A percentile compares a stretch with the other conserved stretches of the same genome.
Evolutionary conservation across 108 stramenopile genomes (phyloP).

Genomic region (Cyclostephanos invisitatus): DNA sequence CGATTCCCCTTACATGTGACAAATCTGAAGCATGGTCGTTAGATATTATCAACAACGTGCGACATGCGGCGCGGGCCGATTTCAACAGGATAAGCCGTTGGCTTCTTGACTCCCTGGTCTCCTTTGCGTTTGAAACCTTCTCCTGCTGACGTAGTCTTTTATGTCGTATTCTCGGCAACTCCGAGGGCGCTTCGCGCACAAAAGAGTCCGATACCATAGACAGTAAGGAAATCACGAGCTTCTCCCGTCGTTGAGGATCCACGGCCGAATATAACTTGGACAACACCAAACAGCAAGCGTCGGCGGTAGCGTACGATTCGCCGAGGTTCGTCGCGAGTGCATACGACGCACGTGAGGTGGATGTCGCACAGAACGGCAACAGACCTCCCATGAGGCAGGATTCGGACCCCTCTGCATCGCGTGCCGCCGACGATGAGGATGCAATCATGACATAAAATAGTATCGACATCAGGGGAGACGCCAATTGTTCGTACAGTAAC

Average conservation of each 20-base stretch:
- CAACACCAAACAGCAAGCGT: constrained; percentile 28
- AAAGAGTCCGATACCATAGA: constrained; percentile 44
- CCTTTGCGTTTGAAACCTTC: background rate
- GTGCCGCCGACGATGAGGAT: constrained; percentile 14
- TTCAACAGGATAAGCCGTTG: constrained; percentile 7
- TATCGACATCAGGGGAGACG: constrained; percentile 41
- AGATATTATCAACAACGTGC: constrained; percentile 37
- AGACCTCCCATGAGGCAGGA: constrained; percentile 26
- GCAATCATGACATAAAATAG: constrained; percentile 42
- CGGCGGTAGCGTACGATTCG: background rate
- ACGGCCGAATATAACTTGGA: constrained; percentile 24
- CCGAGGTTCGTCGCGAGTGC: background rate
- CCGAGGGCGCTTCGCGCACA: constrained; percentile 10
- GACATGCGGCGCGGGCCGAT: constrained; percentile 39
- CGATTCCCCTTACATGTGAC: constrained; percentile 20
- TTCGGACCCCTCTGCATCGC: constrained; percentile 3
- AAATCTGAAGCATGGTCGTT: constrained; percentile 14
- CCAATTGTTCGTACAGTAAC: constrained; percentile 33
- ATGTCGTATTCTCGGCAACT: background rate
- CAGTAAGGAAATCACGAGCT: constrained; percentile 36
- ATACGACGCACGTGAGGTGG: background rate
- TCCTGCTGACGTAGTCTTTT: background rate
- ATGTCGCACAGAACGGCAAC: constrained; percentile 11
- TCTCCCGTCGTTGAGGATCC: constrained; percentile 31
- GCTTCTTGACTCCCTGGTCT: background rate